phyloP scores from a whole-genome alignment of 768 basidiomycete genomes.

The Suillus subluteus region DNA sequence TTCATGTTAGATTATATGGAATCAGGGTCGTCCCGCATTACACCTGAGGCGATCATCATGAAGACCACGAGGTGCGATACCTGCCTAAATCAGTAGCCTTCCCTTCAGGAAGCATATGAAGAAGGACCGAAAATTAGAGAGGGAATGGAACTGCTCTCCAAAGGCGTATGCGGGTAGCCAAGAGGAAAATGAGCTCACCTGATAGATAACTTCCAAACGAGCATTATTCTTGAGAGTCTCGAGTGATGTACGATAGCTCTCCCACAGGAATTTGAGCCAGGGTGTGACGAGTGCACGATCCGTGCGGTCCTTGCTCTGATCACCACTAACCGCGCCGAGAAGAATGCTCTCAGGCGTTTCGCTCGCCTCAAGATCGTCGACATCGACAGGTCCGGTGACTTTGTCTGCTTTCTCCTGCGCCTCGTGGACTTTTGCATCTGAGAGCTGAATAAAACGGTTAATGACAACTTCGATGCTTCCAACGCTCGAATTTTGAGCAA shows the following conservation, averaged over 20 bases:
- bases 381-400: slow-evolving; percentile 70
- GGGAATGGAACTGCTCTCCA: slow-evolving; percentile 7
- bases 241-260: slow-evolving; percentile 93
- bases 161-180: neutral
- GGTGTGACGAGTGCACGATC: slow-evolving; percentile 95
- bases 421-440: slow-evolving; percentile 81
- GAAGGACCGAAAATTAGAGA: neutral
- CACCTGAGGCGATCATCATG: neutral
- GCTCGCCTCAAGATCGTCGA: slow-evolving; percentile 94
- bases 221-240: slow-evolving; percentile 98
- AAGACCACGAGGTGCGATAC: neutral
- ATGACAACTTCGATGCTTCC: slow-evolving; percentile 92
- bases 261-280: slow-evolving; percentile 99
- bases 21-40: neutral
- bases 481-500: slow-evolving; percentile 92
- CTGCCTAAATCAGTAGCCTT: neutral
- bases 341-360: slow-evolving; percentile 94
- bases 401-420: slow-evolving; percentile 88
- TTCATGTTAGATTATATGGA: neutral
- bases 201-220: slow-evolving; percentile 90
- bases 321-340: slow-evolving; percentile 85
- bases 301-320: slow-evolving; percentile 92
- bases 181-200: slow-evolving; percentile 52
- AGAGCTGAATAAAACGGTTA: slow-evolving; percentile 78
- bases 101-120: slow-evolving; percentile 7